Evolutionary conservation across 495 filamentous ascomycete genomes (phyloP).

Genomic region (Bryoglossum gracile): DNA sequence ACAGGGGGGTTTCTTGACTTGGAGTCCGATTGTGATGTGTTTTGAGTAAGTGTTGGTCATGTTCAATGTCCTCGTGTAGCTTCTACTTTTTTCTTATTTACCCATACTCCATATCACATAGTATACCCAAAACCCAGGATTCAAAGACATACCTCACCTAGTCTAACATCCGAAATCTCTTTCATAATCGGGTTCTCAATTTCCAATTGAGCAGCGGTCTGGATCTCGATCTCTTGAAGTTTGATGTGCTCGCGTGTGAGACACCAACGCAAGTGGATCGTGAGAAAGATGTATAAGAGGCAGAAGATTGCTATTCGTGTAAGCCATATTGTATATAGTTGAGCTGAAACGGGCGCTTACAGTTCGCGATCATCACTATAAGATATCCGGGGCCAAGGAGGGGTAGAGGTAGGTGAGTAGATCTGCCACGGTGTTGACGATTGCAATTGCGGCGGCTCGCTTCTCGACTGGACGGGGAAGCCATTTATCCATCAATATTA

Average conservation of each 20-base stretch:
- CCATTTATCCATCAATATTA: no score
- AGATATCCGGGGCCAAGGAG: constrained; percentile 15
- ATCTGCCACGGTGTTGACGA: constrained; percentile 17
- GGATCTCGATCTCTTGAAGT: not conserved
- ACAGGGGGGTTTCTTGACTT: no score
- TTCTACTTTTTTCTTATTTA: no score
- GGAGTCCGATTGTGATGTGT: no score
- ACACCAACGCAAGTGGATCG: not conserved
- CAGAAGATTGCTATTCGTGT: not conserved
- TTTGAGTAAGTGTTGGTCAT: no score
- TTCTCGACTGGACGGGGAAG: constrained; percentile 29
- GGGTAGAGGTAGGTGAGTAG: constrained; percentile 14
- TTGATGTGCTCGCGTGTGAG: not conserved
- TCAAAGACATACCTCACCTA: not conserved
- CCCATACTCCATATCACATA: no score
- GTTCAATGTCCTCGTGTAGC: no score
- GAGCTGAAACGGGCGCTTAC: not conserved
- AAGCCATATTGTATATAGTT: not conserved
- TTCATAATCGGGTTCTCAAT: not conserved
- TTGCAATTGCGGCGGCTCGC: constrained; percentile 17
- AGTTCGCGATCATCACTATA: constrained; percentile 10
- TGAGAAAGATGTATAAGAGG: not conserved
- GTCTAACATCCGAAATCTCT: not conserved
- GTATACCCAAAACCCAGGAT: constrained; percentile 4
- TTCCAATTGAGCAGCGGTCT: not conserved